phyloP scores from a whole-genome alignment of 2,329 filamentous ascomycete species.

The Penicillium sp. region DNA sequence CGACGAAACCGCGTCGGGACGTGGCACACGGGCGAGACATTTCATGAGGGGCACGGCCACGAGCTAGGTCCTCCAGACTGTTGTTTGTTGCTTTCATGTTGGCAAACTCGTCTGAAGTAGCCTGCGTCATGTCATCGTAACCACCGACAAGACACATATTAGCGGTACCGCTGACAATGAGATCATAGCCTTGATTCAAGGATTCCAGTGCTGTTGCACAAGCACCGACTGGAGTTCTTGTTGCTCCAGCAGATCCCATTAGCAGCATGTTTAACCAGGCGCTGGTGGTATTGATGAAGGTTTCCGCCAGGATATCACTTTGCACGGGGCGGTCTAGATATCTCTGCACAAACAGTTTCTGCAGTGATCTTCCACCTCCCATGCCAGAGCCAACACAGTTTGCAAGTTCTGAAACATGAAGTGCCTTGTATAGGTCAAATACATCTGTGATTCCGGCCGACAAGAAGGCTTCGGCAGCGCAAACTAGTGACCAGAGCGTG shows the following conservation, averaged over 20 bases:
- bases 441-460: slow-evolving; percentile 95
- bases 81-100: slow-evolving; percentile 99
- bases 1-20: slow-evolving; percentile 97
- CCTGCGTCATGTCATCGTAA: slow-evolving; percentile 98
- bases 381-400: slow-evolving; percentile 99
- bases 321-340: slow-evolving; percentile 95
- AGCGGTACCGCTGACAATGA: slow-evolving; percentile 96
- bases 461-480: slow-evolving; percentile 83
- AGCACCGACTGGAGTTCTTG: slow-evolving; percentile 96
- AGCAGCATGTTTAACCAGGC: slow-evolving; percentile 99
- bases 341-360: slow-evolving; percentile 97
- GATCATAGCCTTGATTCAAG: slow-evolving; percentile 95
- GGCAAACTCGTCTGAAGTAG: slow-evolving; percentile 98
- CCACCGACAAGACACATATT: slow-evolving; percentile 83
- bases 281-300: slow-evolving; percentile 95
- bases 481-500: slow-evolving; percentile 90
- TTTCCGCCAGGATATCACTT: slow-evolving; percentile 98
- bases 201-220: slow-evolving; percentile 97
- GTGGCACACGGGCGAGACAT: slow-evolving; percentile 98
- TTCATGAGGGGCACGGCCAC: slow-evolving; percentile 84
- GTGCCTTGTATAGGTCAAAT: slow-evolving; percentile 99
- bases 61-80: slow-evolving; percentile 88
- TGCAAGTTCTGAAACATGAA: slow-evolving; percentile 94
- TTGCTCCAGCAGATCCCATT: slow-evolving; percentile 91
- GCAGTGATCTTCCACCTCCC: slow-evolving; percentile 84